phyloP scores from a whole-genome alignment of 306 rosid species.

The Cicer pinnatifidum region DNA sequence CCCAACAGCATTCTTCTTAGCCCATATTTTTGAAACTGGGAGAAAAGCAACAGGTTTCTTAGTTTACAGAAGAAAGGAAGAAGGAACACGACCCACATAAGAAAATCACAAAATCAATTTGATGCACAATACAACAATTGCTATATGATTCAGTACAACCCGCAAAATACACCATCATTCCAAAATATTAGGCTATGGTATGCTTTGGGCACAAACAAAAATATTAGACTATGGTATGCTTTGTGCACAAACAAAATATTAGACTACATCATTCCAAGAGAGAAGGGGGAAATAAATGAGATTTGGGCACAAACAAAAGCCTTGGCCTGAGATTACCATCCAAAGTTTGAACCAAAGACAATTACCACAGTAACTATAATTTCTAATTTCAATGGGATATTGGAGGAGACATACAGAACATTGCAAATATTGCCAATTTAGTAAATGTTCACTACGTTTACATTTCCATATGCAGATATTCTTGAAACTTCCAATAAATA shows the following conservation, averaged over 20 bases:
- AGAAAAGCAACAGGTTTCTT: slow-evolving; percentile 22
- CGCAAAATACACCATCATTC: background rate
- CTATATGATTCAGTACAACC: slow-evolving; percentile 18
- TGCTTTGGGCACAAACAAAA: slow-evolving; percentile 5
- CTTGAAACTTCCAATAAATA: slow-evolving; percentile 3
- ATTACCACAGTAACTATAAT: slow-evolving; percentile 4
- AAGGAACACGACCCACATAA: slow-evolving; percentile 24
- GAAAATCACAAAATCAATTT: slow-evolving; percentile 11
- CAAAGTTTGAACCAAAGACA: background rate
- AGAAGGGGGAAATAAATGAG: background rate
- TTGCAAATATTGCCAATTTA: slow-evolving; percentile 12
- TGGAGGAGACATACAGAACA: slow-evolving; percentile 8
- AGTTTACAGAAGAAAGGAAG: slow-evolving; percentile 14
- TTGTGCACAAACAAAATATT: no score
- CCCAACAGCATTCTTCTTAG: slow-evolving; percentile 80
- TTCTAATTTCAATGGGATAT: slow-evolving; percentile 5
- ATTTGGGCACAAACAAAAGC: slow-evolving; percentile 16
- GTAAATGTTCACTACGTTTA: background rate
- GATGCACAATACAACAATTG: slow-evolving; percentile 21
- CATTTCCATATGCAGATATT: slow-evolving; percentile 5
- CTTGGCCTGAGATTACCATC: slow-evolving; percentile 25
- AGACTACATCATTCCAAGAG: background rate
- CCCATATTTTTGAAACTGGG: slow-evolving; percentile 71
- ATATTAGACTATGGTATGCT: no score
- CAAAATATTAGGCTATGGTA: slow-evolving; percentile 6